Percentiles rank a stretch among this genome's conserved stretches.
Evolutionary conservation across 2,329 filamentous ascomycete genomes (phyloP).

Genomic region (Scedosporium dehoogii): DNA sequence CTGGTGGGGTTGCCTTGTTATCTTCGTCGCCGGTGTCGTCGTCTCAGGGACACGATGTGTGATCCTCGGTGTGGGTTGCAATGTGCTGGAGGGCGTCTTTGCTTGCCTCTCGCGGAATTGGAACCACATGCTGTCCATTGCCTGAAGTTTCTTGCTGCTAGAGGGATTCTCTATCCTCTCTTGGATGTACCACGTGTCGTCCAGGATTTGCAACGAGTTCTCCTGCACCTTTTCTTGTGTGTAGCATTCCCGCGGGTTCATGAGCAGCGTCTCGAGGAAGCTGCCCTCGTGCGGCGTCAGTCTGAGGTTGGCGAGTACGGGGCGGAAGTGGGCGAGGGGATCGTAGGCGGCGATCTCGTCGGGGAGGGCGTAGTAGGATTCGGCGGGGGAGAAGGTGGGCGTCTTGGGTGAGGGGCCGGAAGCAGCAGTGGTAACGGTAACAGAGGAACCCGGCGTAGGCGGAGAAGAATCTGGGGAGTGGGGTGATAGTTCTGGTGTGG

Average conservation of each 20-base stretch:
- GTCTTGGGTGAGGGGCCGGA: not conserved
- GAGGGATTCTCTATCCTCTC: not conserved
- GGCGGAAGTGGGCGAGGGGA: not conserved
- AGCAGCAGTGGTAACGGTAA: constrained; percentile 7
- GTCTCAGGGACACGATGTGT: too few species aligned
- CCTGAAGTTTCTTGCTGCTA: not conserved
- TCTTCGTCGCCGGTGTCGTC: not conserved
- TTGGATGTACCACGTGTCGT: not conserved
- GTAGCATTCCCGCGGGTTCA: not conserved
- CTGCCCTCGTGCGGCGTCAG: not conserved
- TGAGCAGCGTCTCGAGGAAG: not conserved
- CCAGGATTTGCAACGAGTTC: not conserved
- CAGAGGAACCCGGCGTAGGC: not conserved
- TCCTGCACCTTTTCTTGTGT: not conserved
- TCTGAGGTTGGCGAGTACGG: not conserved
- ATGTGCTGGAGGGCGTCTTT: not conserved
- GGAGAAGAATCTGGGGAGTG: not conserved
- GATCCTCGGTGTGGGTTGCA: too few species aligned
- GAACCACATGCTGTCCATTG: not conserved
- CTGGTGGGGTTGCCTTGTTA: not conserved
- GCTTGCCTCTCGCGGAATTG: not conserved
- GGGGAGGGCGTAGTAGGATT: not conserved
- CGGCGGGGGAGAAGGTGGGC: not conserved
- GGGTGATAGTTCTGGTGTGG: not conserved
- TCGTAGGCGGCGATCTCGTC: not conserved